A percentile compares a stretch with the other conserved stretches of the same genome.
These are phyloP conservation scores for Agapanthus africanus DNA, from an alignment of 106 monocot species.

Conservation along the genomic window DNA sequence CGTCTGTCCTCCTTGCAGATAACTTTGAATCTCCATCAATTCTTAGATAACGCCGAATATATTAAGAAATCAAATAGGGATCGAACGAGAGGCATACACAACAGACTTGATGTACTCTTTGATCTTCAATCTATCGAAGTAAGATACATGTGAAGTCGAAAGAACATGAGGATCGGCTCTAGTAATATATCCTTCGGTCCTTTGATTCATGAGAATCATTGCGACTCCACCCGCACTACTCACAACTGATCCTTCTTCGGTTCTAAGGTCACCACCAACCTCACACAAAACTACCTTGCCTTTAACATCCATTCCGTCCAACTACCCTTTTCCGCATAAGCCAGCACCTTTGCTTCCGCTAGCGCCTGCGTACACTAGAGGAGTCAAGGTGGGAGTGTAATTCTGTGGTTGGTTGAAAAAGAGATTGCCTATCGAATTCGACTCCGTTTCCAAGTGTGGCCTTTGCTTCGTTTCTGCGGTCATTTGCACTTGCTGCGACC, in stretches of 20 bases:
- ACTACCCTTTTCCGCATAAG: neutral
- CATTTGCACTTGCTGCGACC: no score
- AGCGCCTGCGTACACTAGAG: conserved; percentile 21
- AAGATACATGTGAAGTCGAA: conserved; percentile 9
- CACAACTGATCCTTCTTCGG: conserved; percentile 19
- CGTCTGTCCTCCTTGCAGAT: no score
- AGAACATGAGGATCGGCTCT: conserved; percentile 5
- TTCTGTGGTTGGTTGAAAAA: no score
- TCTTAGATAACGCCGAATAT: no score
- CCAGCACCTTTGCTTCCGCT: neutral
- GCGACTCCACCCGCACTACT: conserved; percentile 33
- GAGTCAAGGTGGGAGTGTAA: neutral
- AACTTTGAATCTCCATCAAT: no score
- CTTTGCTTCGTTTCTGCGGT: no score
- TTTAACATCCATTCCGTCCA: neutral
- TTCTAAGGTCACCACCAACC: neutral
- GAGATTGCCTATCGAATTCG: no score
- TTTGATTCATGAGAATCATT: conserved; percentile 6
- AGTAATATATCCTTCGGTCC: neutral
- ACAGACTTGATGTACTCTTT: conserved; percentile 13
- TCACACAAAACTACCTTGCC: conserved; percentile 48
- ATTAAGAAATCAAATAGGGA: no score
- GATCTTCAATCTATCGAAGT: conserved; percentile 1
- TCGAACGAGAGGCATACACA: no score
- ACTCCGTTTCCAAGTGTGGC: no score